phyloP scores from a whole-genome alignment of 257 asterid species.

The Nicotiana benthamiana region DNA sequence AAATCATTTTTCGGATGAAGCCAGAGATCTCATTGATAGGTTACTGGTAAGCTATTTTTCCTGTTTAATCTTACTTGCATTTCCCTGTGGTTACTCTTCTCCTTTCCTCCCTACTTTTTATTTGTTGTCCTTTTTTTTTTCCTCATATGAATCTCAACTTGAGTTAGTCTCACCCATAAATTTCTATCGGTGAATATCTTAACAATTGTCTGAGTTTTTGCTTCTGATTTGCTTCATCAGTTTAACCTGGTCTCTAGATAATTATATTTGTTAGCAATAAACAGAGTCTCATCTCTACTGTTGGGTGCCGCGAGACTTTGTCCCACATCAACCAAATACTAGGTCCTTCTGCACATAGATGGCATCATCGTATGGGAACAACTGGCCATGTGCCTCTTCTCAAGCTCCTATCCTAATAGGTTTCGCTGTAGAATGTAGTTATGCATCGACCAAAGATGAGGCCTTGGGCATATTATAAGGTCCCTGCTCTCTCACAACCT shows the following conservation, averaged over 20 bases:
- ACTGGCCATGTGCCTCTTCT: background rate
- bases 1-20: slow-evolving; percentile 66
- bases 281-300: background rate
- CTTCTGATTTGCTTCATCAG: background rate
- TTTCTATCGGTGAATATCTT: background rate
- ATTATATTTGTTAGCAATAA: background rate
- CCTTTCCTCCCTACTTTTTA: background rate
- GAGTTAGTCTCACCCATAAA: too few species aligned
- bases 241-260: background rate
- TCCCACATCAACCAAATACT: too few species aligned
- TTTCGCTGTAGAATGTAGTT: background rate
- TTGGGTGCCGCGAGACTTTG: background rate
- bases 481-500: background rate
- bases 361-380: background rate
- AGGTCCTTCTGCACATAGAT: background rate
- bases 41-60: slow-evolving; percentile 53
- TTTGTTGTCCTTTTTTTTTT: background rate
- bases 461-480: background rate
- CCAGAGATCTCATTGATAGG: slow-evolving; percentile 83
- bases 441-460: background rate
- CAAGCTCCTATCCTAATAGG: background rate
- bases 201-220: background rate
- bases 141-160: background rate
- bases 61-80: background rate
- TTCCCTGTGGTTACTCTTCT: background rate